Conservation (phyloP, 805 yeast genomes). For the Grigorovia transvaalensis region DNA sequence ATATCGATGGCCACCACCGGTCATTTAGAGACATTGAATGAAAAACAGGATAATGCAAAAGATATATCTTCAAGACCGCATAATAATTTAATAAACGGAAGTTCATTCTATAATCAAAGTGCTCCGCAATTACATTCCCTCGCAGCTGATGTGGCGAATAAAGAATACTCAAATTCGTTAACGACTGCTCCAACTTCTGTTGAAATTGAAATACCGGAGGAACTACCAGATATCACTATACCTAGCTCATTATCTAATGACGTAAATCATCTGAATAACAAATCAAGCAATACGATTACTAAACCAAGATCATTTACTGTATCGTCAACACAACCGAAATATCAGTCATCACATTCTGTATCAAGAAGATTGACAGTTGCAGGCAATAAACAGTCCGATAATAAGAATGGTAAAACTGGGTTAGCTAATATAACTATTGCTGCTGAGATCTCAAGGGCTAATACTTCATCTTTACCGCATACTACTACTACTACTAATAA, state of each 20-base stretch:
- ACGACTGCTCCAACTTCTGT: constrained; percentile 46
- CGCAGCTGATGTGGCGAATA: constrained; percentile 1
- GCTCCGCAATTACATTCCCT: constrained; percentile 16
- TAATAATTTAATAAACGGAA: constrained; percentile 9
- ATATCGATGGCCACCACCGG: constrained; percentile 9
- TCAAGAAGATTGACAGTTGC: constrained; percentile 22
- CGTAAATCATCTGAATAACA: constrained; percentile 2
- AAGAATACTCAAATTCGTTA: constrained; percentile 20
- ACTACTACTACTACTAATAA: not conserved
- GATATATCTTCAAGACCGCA: constrained; percentile 9
- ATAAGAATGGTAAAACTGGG: not conserved
- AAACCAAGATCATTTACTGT: constrained; percentile 29
- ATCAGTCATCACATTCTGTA: constrained; percentile 17
- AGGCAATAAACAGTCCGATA: constrained; percentile 16
- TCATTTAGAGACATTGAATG: constrained; percentile 10
- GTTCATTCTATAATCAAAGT: constrained; percentile 20
- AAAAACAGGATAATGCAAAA: constrained; percentile 3
- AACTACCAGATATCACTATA: constrained; percentile 22
- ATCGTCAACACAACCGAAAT: constrained; percentile 11
- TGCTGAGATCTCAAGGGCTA: constrained; percentile 11
- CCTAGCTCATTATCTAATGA: constrained; percentile 7
- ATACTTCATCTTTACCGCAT: not conserved
- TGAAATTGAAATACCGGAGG: constrained; percentile 55
- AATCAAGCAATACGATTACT: constrained; percentile 7
- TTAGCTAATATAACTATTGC: constrained; percentile 5